phyloP scores from a whole-genome alignment of 2,329 filamentous ascomycete genomes.

The Alternaria sp. region DNA sequence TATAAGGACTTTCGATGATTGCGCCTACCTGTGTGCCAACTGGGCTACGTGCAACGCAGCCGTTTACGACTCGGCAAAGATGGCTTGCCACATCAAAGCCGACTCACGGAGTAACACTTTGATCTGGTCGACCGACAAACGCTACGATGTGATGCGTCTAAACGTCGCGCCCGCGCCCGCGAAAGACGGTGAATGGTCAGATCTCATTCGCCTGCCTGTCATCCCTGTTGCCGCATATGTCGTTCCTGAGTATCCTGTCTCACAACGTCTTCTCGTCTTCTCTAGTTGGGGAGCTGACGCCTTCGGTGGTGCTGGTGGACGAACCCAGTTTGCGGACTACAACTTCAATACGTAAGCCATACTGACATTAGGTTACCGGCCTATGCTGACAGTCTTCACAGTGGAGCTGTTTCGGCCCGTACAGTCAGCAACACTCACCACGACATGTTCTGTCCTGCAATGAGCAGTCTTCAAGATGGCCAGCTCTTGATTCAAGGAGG shows the following conservation, averaged over 20 bases:
- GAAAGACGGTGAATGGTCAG: slow-evolving; percentile 34
- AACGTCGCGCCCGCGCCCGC: slow-evolving; percentile 25
- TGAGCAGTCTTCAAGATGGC: slow-evolving; percentile 36
- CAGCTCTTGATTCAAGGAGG: slow-evolving; percentile 37
- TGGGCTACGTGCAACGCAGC: slow-evolving; percentile 30
- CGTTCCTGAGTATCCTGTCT: slow-evolving; percentile 35
- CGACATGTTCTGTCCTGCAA: slow-evolving; percentile 41
- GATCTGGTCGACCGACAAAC: slow-evolving; percentile 41
- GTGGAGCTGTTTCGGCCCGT: slow-evolving; percentile 32
- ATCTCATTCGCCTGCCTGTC: slow-evolving; percentile 36
- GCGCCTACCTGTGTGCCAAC: slow-evolving; percentile 34
- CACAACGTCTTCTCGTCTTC: slow-evolving; percentile 35
- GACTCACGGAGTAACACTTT: slow-evolving; percentile 31
- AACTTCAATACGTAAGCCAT: slow-evolving; percentile 34
- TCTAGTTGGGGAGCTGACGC: slow-evolving; percentile 40
- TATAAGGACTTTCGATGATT: slow-evolving; percentile 27
- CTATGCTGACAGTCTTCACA: slow-evolving; percentile 16
- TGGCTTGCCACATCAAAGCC: slow-evolving; percentile 37
- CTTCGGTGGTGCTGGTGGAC: slow-evolving; percentile 35
- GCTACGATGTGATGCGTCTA: slow-evolving; percentile 35
- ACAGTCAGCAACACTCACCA: slow-evolving; percentile 38
- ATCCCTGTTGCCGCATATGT: slow-evolving; percentile 42
- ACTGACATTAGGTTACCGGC: too few species aligned
- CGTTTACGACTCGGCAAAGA: slow-evolving; percentile 28
- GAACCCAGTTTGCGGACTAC: slow-evolving; percentile 39